Percentiles rank a stretch among this genome's conserved stretches.
These are phyloP conservation scores for Juglanconis juglandina DNA, from an alignment of 2,329 filamentous ascomycete genomes.

Conservation along the genomic window DNA sequence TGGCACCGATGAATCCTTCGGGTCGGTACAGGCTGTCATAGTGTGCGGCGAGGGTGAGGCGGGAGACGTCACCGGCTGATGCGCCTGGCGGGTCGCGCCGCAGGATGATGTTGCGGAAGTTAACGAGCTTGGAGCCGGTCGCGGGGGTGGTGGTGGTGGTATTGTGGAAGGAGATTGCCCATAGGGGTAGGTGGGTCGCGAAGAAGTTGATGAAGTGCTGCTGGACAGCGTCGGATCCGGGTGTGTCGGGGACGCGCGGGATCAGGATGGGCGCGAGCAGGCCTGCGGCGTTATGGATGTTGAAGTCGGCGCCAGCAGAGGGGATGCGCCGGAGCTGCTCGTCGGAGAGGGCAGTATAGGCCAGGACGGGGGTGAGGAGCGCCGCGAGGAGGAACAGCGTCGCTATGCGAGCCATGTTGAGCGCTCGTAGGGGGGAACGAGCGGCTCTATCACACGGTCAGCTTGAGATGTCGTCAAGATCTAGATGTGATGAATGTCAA, in stretches of 20 bases:
- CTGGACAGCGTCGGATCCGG: conserved; percentile 63
- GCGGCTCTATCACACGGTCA: not conserved
- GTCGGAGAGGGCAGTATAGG: conserved; percentile 27
- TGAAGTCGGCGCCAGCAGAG: conserved; percentile 61
- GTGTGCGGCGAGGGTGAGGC: conserved; percentile 76
- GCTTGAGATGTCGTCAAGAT: not conserved
- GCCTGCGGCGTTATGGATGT: conserved; percentile 58
- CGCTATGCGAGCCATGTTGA: not conserved
- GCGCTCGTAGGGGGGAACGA: not conserved
- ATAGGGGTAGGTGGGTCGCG: conserved; percentile 60
- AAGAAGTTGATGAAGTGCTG: conserved; percentile 74
- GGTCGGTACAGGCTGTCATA: conserved; percentile 76
- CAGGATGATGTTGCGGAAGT: conserved; percentile 75
- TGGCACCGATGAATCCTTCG: conserved; percentile 76
- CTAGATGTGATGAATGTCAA: not conserved
- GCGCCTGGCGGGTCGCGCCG: conserved; percentile 77
- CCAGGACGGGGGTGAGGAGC: conserved; percentile 9
- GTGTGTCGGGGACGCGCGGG: conserved; percentile 71
- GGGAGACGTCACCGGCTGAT: conserved; percentile 63
- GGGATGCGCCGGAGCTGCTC: conserved; percentile 44
- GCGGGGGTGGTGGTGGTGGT: conserved; percentile 68
- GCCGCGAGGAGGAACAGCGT: conserved; percentile 9
- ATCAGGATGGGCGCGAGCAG: conserved; percentile 74
- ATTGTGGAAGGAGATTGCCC: conserved; percentile 72
- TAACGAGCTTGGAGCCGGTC: conserved; percentile 59